A percentile compares a stretch with the other conserved stretches of the same genome.
phyloP scores from a whole-genome alignment of 2,329 filamentous ascomycete species.

The Fusarium euwallaceae region DNA sequence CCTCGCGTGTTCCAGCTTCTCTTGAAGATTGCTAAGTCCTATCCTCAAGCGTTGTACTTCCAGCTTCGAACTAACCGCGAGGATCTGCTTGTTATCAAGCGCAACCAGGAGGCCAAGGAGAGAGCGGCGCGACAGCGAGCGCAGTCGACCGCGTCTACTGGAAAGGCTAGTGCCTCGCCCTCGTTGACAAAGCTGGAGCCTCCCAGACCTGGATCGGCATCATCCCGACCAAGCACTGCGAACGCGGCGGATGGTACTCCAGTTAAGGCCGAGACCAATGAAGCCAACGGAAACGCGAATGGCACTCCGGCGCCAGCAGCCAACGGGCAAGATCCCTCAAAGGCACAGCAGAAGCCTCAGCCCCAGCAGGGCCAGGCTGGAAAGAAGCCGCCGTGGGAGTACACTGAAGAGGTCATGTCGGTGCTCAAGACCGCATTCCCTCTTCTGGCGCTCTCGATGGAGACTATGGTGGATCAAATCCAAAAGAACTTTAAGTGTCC shows the following conservation, averaged over 20 bases:
- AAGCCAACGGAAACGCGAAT: constrained; percentile 47
- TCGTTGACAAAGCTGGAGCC: constrained; percentile 67
- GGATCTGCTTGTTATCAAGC: constrained; percentile 93
- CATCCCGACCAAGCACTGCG: constrained; percentile 65
- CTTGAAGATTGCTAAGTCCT: constrained; percentile 93
- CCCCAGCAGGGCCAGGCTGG: constrained; percentile 51
- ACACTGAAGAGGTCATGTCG: constrained; percentile 95
- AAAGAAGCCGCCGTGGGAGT: constrained; percentile 92
- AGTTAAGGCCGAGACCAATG: constrained; percentile 61
- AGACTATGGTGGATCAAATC: constrained; percentile 99
- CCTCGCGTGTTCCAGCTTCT: constrained; percentile 88
- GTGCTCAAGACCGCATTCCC: constrained; percentile 98
- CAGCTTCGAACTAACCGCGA: constrained; percentile 92
- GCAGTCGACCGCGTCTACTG: constrained; percentile 60
- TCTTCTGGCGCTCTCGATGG: constrained; percentile 95
- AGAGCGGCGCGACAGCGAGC: constrained; percentile 65
- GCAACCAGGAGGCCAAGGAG: constrained; percentile 83
- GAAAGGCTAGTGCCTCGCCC: constrained; percentile 62
- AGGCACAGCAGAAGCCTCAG: constrained; percentile 38
- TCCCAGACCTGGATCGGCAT: constrained; percentile 52
- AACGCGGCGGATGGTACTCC: constrained; percentile 59
- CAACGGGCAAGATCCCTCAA: constrained; percentile 44
- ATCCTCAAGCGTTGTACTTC: constrained; percentile 96
- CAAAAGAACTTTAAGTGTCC: constrained; percentile 99
- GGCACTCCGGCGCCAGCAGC: constrained; percentile 46